Percentiles rank a stretch among this genome's conserved stretches.
Conservation (phyloP, 2,329 filamentous ascomycete genomes). For the Penicillium nordicum region DNA sequence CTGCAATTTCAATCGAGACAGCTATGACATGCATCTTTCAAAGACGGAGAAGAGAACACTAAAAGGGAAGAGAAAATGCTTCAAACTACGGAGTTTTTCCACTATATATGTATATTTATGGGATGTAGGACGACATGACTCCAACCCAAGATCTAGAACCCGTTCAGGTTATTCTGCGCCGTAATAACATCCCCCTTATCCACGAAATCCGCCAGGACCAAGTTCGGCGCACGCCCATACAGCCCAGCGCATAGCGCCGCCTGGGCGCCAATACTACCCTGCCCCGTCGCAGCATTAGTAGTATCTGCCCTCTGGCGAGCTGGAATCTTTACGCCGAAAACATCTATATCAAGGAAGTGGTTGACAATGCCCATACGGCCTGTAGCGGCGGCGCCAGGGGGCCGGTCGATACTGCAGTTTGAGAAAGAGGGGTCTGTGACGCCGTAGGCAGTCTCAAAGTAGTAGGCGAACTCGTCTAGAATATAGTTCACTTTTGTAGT, state of each 20-base stretch:
- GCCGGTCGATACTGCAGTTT: constrained; percentile 46
- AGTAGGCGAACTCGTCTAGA: constrained; percentile 44
- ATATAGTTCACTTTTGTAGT: constrained; percentile 41
- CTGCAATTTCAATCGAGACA: too few relatives aligned
- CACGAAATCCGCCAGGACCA: constrained; percentile 47
- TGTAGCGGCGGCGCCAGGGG: constrained; percentile 34
- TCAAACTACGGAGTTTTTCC: not conserved
- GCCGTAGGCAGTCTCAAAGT: constrained; percentile 47
- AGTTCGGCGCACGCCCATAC: constrained; percentile 42
- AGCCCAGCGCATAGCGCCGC: constrained; percentile 37
- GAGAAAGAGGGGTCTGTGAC: constrained; percentile 41
- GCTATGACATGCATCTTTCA: too few relatives aligned
- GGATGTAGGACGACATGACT: not conserved
- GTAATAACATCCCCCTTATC: constrained; percentile 45
- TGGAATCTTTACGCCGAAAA: constrained; percentile 44
- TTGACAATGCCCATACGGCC: constrained; percentile 50
- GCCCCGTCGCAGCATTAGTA: constrained; percentile 44
- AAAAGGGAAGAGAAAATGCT: not conserved
- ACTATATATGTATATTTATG: not conserved
- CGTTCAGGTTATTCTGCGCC: constrained; percentile 42
- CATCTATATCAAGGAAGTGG: constrained; percentile 46
- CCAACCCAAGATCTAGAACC: constrained; percentile 17
- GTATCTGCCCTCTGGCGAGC: constrained; percentile 37
- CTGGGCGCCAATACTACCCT: constrained; percentile 46
- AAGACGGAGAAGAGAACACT: not conserved